Evolutionary conservation across 2,329 filamentous ascomycete species (phyloP).

Genomic region (Verticillium nonalfalfae): DNA sequence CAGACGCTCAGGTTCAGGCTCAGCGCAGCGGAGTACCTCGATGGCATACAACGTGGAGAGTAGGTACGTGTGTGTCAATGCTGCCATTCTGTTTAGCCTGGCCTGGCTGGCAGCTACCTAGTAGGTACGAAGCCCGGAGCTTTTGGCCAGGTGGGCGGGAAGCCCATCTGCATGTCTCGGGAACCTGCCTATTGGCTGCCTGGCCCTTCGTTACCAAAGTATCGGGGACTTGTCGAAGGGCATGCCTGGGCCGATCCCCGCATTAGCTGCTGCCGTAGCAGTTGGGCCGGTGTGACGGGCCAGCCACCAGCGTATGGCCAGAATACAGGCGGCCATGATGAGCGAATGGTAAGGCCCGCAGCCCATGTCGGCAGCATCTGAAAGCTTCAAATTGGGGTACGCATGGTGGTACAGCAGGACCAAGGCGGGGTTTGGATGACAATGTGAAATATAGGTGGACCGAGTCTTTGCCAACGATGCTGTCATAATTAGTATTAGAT

Average conservation of each 20-base stretch:
- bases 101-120: neutral
- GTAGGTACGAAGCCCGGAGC: neutral
- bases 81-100: neutral
- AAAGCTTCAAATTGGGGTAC: neutral
- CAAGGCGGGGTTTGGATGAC: neutral
- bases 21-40: neutral
- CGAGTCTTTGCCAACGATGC: neutral
- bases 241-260: neutral
- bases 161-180: neutral
- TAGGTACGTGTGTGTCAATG: neutral
- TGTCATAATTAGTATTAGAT: neutral
- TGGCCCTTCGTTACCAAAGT: slow-evolving; percentile 2
- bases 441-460: neutral
- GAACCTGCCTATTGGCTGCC: slow-evolving; percentile 9
- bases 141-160: neutral
- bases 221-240: neutral
- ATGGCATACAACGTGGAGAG: neutral
- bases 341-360: neutral
- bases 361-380: neutral
- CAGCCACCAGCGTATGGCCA: neutral
- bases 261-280: neutral
- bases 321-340: neutral
- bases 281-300: neutral
- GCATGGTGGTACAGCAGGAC: neutral
- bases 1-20: neutral